Base-by-base conservation (phyloP, 768 basidiomycete genomes). In the Termitomyces sp. region DNA sequence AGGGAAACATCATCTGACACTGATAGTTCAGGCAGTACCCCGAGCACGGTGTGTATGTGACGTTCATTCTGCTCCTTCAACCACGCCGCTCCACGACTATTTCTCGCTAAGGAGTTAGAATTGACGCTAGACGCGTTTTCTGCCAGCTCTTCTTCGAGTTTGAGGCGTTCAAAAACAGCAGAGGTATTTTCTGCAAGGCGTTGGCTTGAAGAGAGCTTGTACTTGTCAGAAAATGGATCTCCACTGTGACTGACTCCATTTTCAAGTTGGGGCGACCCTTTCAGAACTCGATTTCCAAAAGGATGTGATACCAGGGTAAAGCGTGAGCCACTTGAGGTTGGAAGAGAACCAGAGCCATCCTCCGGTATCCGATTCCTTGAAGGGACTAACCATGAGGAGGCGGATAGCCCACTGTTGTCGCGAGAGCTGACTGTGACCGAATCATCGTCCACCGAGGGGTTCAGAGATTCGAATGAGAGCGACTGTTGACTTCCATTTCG, bases 11-110 rank as follows among this genome's bases (percentile, higher is more conserved):
- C 74, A 52, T 87, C 86, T 2, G 81, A 77, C 46, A 79, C 79
- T 2, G 87, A 87, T 13, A 84, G 82, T 42, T 79, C 84, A 3
- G 85, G 84, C 20, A 80, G 59, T 2, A 69, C 76, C 18, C 87
- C 88, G 7, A 88, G 73, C 75, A 83, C 83, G 20, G 80, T 79
- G 45, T 82, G 81, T 50, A 86, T 79, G 0, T 81, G 78, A 13
- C 90, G 82, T 33, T 83, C 79, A 50, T 84, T 89, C 70, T 96
- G 93, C 64, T 95, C 92, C 36, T 82, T 81, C 44, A 96, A 70
- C 93, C 93, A 95, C 27, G 87, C 83, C 7, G 83, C 84, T 0
- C 91, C 89, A 9, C 90, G 82, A 66, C 88, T 85, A 55, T 79
- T 79, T 6, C 80, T 79, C n/a, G 78, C 74, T 24, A 81, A 69